Conservation (phyloP, 208 protist genomes). For the Crithidia expoeki region DNA sequence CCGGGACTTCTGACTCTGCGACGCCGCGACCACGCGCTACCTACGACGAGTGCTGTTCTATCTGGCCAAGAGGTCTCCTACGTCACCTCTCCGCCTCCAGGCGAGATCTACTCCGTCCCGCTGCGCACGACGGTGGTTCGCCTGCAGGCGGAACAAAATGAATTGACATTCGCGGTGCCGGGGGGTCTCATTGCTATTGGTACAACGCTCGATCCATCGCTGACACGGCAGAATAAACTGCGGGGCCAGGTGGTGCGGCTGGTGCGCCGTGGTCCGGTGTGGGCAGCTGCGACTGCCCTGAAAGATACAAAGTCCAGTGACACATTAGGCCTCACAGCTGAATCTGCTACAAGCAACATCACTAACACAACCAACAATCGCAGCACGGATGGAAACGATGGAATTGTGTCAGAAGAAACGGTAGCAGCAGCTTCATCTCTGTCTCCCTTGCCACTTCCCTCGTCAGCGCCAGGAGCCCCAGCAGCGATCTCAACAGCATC, state of each 20-base stretch:
- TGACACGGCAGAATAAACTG: conserved; percentile 98
- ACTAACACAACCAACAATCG: not conserved
- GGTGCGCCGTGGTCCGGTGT: conserved; percentile 23
- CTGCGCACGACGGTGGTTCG: conserved; percentile 94
- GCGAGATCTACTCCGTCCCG: conserved; percentile 92
- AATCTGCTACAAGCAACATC: not conserved
- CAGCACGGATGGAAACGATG: too few relatives aligned
- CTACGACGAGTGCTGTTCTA: conserved; percentile 14
- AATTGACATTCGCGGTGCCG: conserved; percentile 98
- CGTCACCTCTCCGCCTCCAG: conserved; percentile 38
- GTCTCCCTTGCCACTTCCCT: not conserved
- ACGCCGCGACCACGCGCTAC: conserved; percentile 58
- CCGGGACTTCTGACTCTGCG: conserved; percentile 94
- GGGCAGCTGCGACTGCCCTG: not conserved
- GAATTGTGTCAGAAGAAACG: too few relatives aligned
- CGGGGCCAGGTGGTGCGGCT: conserved; percentile 93
- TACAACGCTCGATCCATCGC: conserved; percentile 99
- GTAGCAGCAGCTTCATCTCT: not conserved
- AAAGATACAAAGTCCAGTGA: not conserved
- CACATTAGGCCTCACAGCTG: not conserved
- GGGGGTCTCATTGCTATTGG: conserved; percentile 99
- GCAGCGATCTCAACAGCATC: conserved; percentile 1
- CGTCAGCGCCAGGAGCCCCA: not conserved
- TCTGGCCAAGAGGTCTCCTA: conserved; percentile 20
- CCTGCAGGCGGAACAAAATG: conserved; percentile 97